A percentile compares a stretch with the other conserved stretches of the same genome.
Evolutionary conservation across 805 yeast genomes (phyloP).

Genomic region (Lachancea lanzarotensis): DNA sequence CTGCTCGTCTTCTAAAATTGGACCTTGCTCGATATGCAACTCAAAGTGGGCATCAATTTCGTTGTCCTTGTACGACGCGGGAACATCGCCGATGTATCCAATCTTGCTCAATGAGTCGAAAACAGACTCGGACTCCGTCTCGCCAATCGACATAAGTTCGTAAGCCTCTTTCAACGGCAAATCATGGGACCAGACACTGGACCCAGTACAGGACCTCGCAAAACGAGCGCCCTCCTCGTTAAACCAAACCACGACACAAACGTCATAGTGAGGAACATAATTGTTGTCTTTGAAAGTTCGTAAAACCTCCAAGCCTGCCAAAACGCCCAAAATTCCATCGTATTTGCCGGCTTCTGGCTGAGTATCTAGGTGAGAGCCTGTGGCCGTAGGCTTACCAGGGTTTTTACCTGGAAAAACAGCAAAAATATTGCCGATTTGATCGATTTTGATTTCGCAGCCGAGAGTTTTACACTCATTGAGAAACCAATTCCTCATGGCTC

Average conservation of each 20-base stretch:
- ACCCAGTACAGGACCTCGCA: slow-evolving; percentile 61
- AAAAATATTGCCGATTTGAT: slow-evolving; percentile 63
- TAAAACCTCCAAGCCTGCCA: slow-evolving; percentile 59
- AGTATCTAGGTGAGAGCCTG: slow-evolving; percentile 71
- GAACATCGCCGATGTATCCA: slow-evolving; percentile 51
- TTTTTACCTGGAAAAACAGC: slow-evolving; percentile 55
- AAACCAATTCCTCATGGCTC: slow-evolving; percentile 62
- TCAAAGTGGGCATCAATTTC: slow-evolving; percentile 68
- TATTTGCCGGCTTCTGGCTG: slow-evolving; percentile 76
- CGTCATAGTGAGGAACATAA: slow-evolving; percentile 56
- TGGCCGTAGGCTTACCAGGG: slow-evolving; percentile 49
- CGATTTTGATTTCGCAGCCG: slow-evolving; percentile 55
- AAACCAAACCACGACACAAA: slow-evolving; percentile 63
- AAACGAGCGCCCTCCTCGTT: slow-evolving; percentile 77
- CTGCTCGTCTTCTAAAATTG: slow-evolving; percentile 50
- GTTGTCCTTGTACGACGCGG: slow-evolving; percentile 42
- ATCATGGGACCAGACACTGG: slow-evolving; percentile 60
- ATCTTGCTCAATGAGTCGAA: slow-evolving; percentile 50
- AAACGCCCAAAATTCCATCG: slow-evolving; percentile 67
- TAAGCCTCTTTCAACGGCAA: slow-evolving; percentile 44
- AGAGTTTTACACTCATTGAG: slow-evolving; percentile 42
- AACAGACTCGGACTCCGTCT: slow-evolving; percentile 43
- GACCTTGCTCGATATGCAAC: slow-evolving; percentile 74
- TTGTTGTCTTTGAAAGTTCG: slow-evolving; percentile 57
- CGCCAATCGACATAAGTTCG: slow-evolving; percentile 47